Base-by-base conservation (phyloP, 1,139 yeast species). In the Kodamaea plutei region DNA sequence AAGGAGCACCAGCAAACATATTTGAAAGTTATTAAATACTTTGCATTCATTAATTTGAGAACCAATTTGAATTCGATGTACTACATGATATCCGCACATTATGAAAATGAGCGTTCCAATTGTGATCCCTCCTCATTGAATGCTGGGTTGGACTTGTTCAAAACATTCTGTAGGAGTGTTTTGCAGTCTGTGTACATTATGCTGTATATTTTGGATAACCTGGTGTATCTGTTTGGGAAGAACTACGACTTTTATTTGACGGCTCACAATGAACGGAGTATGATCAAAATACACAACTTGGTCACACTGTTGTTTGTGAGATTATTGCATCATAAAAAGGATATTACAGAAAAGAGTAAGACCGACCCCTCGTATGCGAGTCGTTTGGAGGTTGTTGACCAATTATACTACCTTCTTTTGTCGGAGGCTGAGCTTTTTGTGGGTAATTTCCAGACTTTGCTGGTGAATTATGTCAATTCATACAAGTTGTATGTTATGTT, bases 391-490 rank as follows among this genome's bases (percentile, higher is more conserved):
- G 61, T 60, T 3, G 51, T 62, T 11, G 64, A 64, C 37, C 45
- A 44, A 10, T 48, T 68, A 25, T 65, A 65, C 36, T 51, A 49
- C n/a, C 48, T 61, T 33, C 57, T 62, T 5, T 44, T 68, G 16
- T 41, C 56, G 3, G 73, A 68, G 38, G 65, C 72, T 1, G 74
- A 68, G 36, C 47, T 66, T 11, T 68, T 68, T 44, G 70, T 68
- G 23, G 73, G 73, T 2, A 60, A 62, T 39, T 66, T 68, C 50
- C 40, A 68, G 15, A 58, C 56, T 25, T 51, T 68, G 40, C 61
- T 71, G 39, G 43, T 56, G 19, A 54, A 58, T 4, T 68, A 68
- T 41, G 54, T 60, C 35, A 66, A 65, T 38, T 64, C 71, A 3
- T 66, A 65, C 49, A 55, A 60, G 39, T 44, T 68, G 14, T 64